These are phyloP conservation scores for Cardiospermum halicacabum DNA, from an alignment of 345 rosid genomes.

Conservation along the genomic window DNA sequence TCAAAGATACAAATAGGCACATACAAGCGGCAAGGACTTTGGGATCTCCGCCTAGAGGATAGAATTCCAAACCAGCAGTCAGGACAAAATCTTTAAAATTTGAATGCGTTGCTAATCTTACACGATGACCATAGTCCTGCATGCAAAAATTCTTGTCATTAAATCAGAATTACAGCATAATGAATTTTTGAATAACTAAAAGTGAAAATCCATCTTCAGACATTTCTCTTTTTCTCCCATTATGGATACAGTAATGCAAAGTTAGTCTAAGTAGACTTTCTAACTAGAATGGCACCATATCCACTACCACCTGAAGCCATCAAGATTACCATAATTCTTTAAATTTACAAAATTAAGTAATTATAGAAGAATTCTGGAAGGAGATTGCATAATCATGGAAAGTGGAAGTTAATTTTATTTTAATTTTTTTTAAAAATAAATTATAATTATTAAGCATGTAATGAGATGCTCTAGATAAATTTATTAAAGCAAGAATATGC, in stretches of 20 bases:
- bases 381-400: too few species aligned
- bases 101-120: slow-evolving; percentile 97
- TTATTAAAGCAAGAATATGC: neutral
- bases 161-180: neutral
- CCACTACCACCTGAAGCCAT: too few species aligned
- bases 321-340: neutral
- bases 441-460: neutral
- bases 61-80: slow-evolving; percentile 97
- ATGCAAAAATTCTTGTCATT: slow-evolving; percentile 16
- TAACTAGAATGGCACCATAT: too few species aligned
- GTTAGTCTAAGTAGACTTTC: too few species aligned
- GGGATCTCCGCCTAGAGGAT: slow-evolving; percentile 95
- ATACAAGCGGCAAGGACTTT: slow-evolving; percentile 94
- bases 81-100: slow-evolving; percentile 97
- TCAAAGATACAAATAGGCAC: slow-evolving; percentile 33
- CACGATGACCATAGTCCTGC: slow-evolving; percentile 99
- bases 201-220: neutral
- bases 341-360: neutral
- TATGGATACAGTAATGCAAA: too few species aligned
- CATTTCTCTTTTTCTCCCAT: too few species aligned
- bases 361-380: too few species aligned
- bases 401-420: too few species aligned
- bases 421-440: too few species aligned
- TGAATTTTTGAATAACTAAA: neutral
- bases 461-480: neutral